phyloP scores from a whole-genome alignment of 108 stramenopile species.

The Nannochloropsis salina region DNA sequence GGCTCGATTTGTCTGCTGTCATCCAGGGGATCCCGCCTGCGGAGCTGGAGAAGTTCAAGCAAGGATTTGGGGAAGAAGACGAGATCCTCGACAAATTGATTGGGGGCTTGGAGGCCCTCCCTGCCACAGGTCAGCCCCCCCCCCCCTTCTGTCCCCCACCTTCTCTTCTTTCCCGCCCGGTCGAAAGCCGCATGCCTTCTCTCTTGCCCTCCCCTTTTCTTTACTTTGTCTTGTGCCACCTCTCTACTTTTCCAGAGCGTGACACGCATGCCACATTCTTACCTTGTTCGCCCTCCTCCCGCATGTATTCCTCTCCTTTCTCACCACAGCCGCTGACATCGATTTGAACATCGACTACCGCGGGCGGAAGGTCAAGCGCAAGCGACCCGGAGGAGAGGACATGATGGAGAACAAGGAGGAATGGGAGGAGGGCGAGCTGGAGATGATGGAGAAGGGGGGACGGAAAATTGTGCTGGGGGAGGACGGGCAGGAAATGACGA shows the following conservation, averaged over 20 bases:
- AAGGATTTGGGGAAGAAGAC: neutral
- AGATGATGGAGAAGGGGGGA: slow-evolving; percentile 10
- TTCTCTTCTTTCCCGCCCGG: neutral
- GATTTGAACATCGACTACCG: neutral
- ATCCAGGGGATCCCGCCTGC: neutral
- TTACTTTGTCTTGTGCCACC: neutral
- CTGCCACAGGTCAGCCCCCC: neutral
- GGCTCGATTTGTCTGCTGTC: neutral
- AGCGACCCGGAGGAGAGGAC: neutral
- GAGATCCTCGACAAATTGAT: neutral
- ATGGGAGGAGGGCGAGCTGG: neutral
- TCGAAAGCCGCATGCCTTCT: neutral
- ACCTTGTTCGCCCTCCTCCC: neutral
- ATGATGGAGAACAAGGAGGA: neutral
- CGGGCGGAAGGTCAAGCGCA: neutral
- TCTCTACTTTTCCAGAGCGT: neutral
- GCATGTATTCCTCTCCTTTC: neutral
- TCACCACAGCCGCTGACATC: neutral
- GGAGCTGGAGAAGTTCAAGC: neutral
- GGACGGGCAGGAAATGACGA: neutral
- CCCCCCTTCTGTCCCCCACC: neutral
- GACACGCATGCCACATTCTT: neutral
- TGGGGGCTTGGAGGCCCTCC: neutral
- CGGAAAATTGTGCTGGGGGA: slow-evolving; percentile 8
- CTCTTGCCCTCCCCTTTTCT: neutral